Percentiles rank a stretch among this genome's conserved stretches.
These are phyloP conservation scores for Stipa capillata DNA, from an alignment of 176 grass and related monocot genomes.

Conservation along the genomic window DNA sequence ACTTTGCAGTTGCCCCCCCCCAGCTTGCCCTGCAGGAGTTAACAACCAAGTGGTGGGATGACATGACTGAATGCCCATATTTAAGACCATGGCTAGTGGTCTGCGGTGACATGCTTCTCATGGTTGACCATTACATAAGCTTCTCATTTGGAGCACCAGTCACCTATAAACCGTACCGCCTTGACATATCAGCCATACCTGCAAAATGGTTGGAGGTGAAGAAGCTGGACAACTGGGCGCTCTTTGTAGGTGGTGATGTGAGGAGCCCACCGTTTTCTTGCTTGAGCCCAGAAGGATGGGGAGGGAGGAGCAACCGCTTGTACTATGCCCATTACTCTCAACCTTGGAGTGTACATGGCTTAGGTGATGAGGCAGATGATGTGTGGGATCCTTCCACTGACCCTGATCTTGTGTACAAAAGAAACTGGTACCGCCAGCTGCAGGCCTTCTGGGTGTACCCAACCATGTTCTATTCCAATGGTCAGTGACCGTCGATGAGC, in stretches of 20 bases:
- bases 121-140: background rate
- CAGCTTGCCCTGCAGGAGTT: background rate
- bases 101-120: background rate
- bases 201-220: constrained; percentile 8
- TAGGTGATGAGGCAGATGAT: background rate
- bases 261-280: background rate
- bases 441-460: background rate
- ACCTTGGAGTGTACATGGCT: background rate
- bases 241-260: background rate
- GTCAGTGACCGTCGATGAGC: background rate
- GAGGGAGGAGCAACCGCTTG: background rate
- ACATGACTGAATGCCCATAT: background rate
- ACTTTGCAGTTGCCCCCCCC: background rate
- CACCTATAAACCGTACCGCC: background rate
- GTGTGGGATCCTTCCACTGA: background rate
- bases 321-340: background rate
- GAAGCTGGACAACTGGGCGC: background rate
- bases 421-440: background rate
- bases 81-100: background rate
- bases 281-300: background rate
- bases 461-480: background rate
- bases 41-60: background rate
- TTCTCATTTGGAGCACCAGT: background rate
- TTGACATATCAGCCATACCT: background rate
- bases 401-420: background rate